Evolutionary conservation across 495 filamentous ascomycete genomes (phyloP).

Genomic region (Penicillium chermesinum): DNA sequence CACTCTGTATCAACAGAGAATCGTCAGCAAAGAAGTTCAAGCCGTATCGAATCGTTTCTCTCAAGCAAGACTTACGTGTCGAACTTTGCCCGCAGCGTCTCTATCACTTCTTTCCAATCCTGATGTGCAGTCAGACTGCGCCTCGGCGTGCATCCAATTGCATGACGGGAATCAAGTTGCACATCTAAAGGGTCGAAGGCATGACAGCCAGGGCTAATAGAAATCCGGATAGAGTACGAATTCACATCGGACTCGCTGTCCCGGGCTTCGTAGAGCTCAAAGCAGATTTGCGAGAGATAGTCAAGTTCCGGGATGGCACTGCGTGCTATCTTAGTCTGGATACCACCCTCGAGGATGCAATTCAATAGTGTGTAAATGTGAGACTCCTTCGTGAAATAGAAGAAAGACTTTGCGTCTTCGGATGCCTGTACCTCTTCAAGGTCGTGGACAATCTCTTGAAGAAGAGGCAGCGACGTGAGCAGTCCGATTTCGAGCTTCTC

Average conservation of each 20-base stretch:
- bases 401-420: slow-evolving; percentile 86
- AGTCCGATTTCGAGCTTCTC: slow-evolving; percentile 98
- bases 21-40: background rate
- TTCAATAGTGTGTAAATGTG: slow-evolving; percentile 98
- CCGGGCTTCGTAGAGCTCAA: slow-evolving; percentile 93
- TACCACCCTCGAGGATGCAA: slow-evolving; percentile 93
- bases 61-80: slow-evolving; percentile 65
- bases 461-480: slow-evolving; percentile 82
- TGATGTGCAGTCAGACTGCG: slow-evolving; percentile 85
- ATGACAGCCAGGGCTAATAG: slow-evolving; percentile 92
- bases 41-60: background rate
- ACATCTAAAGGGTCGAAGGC: slow-evolving; percentile 93
- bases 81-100: slow-evolving; percentile 90
- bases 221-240: slow-evolving; percentile 92
- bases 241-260: slow-evolving; percentile 68
- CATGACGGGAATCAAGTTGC: slow-evolving; percentile 90
- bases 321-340: slow-evolving; percentile 85
- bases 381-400: slow-evolving; percentile 98
- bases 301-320: slow-evolving; percentile 94
- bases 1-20: slow-evolving; percentile 53
- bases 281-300: slow-evolving; percentile 95
- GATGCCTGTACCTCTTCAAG: slow-evolving; percentile 97
- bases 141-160: slow-evolving; percentile 84
- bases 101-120: slow-evolving; percentile 93
- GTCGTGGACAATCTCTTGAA: slow-evolving; percentile 93